Conservation (phyloP, 2,329 filamentous ascomycete species). For the Sporothrix sp. region DNA sequence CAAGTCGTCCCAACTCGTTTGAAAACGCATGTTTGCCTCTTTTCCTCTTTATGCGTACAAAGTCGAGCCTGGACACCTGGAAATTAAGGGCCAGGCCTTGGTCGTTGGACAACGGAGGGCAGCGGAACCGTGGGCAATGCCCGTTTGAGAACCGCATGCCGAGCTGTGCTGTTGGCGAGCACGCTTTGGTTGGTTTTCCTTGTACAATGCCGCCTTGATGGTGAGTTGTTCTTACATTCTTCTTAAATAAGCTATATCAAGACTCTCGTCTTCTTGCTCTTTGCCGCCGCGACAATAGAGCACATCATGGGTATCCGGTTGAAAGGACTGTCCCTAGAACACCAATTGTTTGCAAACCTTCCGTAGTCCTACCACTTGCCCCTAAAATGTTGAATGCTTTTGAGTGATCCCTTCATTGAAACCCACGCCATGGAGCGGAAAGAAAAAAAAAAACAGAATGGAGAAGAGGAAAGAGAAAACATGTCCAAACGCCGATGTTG, state of each 20-base stretch:
- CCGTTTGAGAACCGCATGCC: neutral
- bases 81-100: neutral
- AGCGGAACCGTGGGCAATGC: too few relatives aligned
- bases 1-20: neutral
- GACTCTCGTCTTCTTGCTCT: neutral
- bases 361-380: conserved; percentile 3
- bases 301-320: conserved; percentile 16
- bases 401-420: conserved; percentile 2
- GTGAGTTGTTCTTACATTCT: conserved; percentile 8
- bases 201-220: too few relatives aligned
- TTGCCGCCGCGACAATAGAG: neutral
- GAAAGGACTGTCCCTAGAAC: conserved; percentile 16
- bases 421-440: neutral
- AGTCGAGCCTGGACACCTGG: neutral
- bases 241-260: too few relatives aligned
- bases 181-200: neutral
- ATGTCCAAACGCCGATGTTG: conserved; percentile 20
- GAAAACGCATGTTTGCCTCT: too few relatives aligned
- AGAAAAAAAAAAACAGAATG: conserved; percentile 18
- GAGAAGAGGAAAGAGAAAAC: conserved; percentile 17
- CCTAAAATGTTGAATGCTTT: conserved; percentile 17
- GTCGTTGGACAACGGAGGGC: too few relatives aligned
- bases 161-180: neutral
- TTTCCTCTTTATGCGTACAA: neutral
- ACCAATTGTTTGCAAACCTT: conserved; percentile 8